phyloP scores from a whole-genome alignment of 805 yeast species.

The Candida rishiriensis region DNA sequence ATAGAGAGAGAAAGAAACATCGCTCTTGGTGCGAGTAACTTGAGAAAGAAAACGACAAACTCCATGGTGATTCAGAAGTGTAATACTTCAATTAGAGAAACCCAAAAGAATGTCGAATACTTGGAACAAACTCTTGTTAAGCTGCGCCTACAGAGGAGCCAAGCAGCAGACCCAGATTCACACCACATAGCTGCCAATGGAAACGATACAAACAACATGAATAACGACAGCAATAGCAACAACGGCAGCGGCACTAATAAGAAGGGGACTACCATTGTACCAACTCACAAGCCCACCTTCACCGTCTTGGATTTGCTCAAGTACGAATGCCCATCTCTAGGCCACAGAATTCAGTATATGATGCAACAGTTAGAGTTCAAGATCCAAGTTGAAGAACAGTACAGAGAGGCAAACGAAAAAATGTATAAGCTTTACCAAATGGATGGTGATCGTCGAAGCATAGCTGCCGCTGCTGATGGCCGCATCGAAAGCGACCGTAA shows the following conservation, averaged over 20 bases:
- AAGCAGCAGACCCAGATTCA: background rate
- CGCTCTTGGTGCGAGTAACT: slow-evolving; percentile 78
- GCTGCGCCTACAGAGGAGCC: slow-evolving; percentile 36
- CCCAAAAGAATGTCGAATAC: slow-evolving; percentile 86
- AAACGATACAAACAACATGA: background rate
- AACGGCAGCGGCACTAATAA: slow-evolving; percentile 9
- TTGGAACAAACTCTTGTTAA: slow-evolving; percentile 72
- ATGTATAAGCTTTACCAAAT: slow-evolving; percentile 77
- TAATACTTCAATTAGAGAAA: slow-evolving; percentile 85
- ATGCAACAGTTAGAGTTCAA: slow-evolving; percentile 91
- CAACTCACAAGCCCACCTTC: slow-evolving; percentile 39
- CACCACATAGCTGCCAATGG: background rate
- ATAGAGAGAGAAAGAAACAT: slow-evolving; percentile 86
- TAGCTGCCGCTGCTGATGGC: slow-evolving; percentile 87
- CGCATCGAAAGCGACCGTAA: slow-evolving; percentile 79
- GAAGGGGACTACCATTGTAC: slow-evolving; percentile 5
- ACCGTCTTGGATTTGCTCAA: slow-evolving; percentile 78
- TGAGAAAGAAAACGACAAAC: slow-evolving; percentile 76
- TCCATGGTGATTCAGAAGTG: slow-evolving; percentile 84
- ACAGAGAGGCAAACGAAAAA: slow-evolving; percentile 88
- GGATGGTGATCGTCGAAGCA: slow-evolving; percentile 86
- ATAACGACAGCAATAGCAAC: background rate
- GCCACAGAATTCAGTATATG: slow-evolving; percentile 94
- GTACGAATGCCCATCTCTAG: slow-evolving; percentile 90
- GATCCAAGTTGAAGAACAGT: slow-evolving; percentile 89